A percentile compares a stretch with the other conserved stretches of the same genome.
Evolutionary conservation across 2,329 filamentous ascomycete genomes (phyloP).

Genomic region (Ceratocystis smalleyi): DNA sequence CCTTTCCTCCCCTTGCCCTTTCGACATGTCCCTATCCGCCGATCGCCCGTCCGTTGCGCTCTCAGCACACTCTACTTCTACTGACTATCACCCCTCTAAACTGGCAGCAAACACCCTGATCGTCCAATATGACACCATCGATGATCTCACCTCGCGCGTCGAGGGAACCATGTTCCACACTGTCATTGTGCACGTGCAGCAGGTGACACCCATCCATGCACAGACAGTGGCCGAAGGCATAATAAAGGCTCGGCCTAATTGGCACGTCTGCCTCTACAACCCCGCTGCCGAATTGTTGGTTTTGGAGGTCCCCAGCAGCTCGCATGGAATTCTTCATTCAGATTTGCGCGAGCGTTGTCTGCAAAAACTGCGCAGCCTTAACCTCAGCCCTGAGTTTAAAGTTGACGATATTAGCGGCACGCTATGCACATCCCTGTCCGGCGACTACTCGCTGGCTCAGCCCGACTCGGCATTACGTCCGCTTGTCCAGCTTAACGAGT

Average conservation of each 20-base stretch:
- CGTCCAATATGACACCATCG: constrained; percentile 13
- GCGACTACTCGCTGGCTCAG: constrained; percentile 6
- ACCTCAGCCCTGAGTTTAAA: neutral
- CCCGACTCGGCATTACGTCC: constrained; percentile 11
- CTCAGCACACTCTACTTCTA: neutral
- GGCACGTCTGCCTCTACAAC: constrained; percentile 13
- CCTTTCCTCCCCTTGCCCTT: neutral
- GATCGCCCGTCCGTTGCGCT: neutral
- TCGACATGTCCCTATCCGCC: neutral
- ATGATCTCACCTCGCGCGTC: constrained; percentile 10
- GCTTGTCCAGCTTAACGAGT: neutral
- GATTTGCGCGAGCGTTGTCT: constrained; percentile 4
- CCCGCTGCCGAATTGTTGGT: constrained; percentile 9
- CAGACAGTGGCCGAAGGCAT: neutral
- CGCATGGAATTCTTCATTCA: constrained; percentile 1
- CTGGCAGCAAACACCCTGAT: constrained; percentile 13
- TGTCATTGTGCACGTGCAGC: constrained; percentile 12
- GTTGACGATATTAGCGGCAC: constrained; percentile 4
- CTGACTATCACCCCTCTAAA: constrained; percentile 11
- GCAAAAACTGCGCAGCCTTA: neutral
- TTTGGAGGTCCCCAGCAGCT: constrained; percentile 9
- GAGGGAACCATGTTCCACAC: constrained; percentile 11
- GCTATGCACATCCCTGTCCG: neutral
- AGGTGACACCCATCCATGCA: neutral
- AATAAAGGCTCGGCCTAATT: constrained; percentile 1